Percentiles rank a stretch among this genome's conserved stretches.
phyloP scores from a whole-genome alignment of 306 rosid genomes.

The Citrullus colocynthis region DNA sequence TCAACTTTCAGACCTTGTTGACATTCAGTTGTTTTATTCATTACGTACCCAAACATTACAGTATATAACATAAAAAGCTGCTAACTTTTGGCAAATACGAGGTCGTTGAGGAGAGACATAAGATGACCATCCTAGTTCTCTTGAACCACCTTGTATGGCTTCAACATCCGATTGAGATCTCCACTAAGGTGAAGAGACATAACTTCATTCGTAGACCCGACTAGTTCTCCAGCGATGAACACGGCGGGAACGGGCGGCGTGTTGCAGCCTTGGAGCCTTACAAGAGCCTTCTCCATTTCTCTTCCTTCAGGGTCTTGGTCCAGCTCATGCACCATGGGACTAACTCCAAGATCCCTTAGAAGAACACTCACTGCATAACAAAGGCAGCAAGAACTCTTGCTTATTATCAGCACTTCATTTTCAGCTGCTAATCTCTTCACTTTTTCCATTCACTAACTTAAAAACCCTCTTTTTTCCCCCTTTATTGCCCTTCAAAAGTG shows the following conservation, averaged over 20 bases:
- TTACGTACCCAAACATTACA: not conserved
- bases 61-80: not conserved
- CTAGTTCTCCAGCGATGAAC: conserved; percentile 45
- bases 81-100: not conserved
- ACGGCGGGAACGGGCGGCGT: conserved; percentile 51
- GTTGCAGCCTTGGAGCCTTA: conserved; percentile 25
- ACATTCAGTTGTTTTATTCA: not conserved
- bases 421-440: conserved; percentile 41
- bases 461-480: not conserved
- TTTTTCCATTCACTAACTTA: conserved; percentile 31
- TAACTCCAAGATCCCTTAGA: conserved; percentile 35
- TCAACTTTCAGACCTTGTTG: not conserved
- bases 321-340: conserved; percentile 38
- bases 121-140: not conserved
- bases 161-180: conserved; percentile 29
- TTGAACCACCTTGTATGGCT: conserved; percentile 21
- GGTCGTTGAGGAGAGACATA: not conserved
- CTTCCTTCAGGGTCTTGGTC: conserved; percentile 47
- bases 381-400: conserved; percentile 56
- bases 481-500: not conserved
- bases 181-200: conserved; percentile 67
- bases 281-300: conserved; percentile 56
- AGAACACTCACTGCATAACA: conserved; percentile 44
- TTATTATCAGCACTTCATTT: conserved; percentile 52
- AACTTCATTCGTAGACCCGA: conserved; percentile 55